phyloP scores from a whole-genome alignment of 331 rosid genomes.

The Arachis monticola region DNA sequence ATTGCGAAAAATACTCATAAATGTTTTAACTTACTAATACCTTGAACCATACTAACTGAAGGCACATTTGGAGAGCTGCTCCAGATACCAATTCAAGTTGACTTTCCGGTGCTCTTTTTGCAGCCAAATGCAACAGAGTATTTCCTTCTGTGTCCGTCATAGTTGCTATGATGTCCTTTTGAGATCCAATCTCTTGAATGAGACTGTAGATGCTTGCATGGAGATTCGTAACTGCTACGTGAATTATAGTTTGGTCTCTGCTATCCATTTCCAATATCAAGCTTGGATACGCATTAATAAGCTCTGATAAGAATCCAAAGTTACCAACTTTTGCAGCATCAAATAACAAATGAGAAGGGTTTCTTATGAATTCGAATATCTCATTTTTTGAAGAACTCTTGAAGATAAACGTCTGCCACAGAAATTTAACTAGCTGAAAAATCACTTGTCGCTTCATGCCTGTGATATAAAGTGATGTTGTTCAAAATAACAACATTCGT shows the following conservation, averaged over 20 bases:
- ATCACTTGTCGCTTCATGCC: not conserved
- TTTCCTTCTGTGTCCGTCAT: not conserved
- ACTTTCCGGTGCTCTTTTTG: constrained; percentile 36
- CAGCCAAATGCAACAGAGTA: constrained; percentile 55
- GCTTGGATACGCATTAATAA: constrained; percentile 3
- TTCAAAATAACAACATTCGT: not conserved
- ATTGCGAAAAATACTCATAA: too few relatives aligned
- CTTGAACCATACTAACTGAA: constrained; percentile 57
- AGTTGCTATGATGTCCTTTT: constrained; percentile 33
- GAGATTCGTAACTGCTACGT: constrained; percentile 36
- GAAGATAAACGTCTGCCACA: not conserved
- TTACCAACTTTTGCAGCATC: constrained; percentile 10
- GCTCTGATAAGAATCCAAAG: too few relatives aligned
- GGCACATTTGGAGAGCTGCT: constrained; percentile 56
- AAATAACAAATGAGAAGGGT: not conserved
- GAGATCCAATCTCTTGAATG: constrained; percentile 39
- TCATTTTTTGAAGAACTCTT: not conserved
- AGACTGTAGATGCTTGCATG: constrained; percentile 45
- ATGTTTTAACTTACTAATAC: constrained; percentile 24
- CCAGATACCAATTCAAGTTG: constrained; percentile 43
- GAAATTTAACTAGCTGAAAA: constrained; percentile 1
- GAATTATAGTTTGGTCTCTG: constrained; percentile 41
- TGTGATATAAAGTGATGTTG: not conserved
- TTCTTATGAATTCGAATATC: not conserved
- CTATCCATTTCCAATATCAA: constrained; percentile 38